Evolutionary conservation across 176 grass and related monocot species (phyloP).

Genomic region (Raddia guianensis): DNA sequence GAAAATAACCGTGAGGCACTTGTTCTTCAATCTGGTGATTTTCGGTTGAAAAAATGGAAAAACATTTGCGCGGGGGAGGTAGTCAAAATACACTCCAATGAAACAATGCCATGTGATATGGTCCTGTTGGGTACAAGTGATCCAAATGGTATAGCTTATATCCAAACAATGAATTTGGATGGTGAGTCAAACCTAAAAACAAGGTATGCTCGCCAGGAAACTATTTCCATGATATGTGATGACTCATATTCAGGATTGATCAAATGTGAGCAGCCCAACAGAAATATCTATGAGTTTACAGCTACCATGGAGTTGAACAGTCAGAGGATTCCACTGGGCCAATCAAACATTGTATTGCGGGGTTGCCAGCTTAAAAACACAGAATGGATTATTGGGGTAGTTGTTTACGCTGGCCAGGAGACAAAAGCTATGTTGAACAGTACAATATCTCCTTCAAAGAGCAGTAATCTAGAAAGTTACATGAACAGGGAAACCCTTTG

Average conservation of each 20-base stretch:
- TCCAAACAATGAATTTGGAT: conserved; percentile 99
- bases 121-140: conserved; percentile 89
- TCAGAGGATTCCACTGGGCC: conserved; percentile 86
- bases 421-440: conserved; percentile 99
- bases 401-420: conserved; percentile 98
- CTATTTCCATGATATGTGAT: conserved; percentile 59
- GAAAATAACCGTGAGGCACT: conserved; percentile 95
- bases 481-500: conserved; percentile 99
- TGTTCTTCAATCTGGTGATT: conserved; percentile 83
- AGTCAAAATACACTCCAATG: conserved; percentile 85
- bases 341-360: conserved; percentile 94
- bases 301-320: conserved; percentile 90
- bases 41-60: conserved; percentile 92
- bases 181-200: conserved; percentile 99
- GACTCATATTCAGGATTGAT: conserved; percentile 71
- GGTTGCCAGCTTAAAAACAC: conserved; percentile 99
- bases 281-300: conserved; percentile 99
- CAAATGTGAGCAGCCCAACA: conserved; percentile 92
- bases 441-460: conserved; percentile 94
- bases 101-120: conserved; percentile 97
- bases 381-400: conserved; percentile 89
- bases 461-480: conserved; percentile 94
- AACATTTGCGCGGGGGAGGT: conserved; percentile 92
- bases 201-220: conserved; percentile 98
- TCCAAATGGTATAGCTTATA: conserved; percentile 98